These are phyloP conservation scores for Ceratobasidium sp. DNA, from an alignment of 1,284 basidiomycete species.

Conservation along the genomic window DNA sequence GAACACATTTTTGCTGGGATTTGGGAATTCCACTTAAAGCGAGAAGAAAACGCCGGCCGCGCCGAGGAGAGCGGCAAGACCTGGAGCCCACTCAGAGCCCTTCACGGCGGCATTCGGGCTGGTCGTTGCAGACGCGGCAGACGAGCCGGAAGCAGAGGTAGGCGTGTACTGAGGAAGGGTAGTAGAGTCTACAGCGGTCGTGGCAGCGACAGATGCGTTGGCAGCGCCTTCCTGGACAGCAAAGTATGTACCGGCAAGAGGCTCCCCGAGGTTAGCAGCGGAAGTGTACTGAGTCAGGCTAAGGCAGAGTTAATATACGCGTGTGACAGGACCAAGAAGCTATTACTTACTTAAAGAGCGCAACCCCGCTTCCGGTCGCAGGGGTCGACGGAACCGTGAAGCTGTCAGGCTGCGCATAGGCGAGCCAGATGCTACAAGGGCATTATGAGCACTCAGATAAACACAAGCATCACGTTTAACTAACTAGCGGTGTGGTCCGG, in stretches of 20 bases:
- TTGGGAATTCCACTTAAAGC: neutral
- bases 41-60: slow-evolving; percentile 9
- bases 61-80: neutral
- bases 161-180: slow-evolving; percentile 46
- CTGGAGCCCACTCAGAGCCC: slow-evolving; percentile 20
- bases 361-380: slow-evolving; percentile 47
- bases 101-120: slow-evolving; percentile 15
- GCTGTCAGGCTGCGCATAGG: slow-evolving; percentile 47
- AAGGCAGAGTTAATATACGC: neutral
- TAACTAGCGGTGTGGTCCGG: slow-evolving; percentile 50
- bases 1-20: neutral
- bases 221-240: slow-evolving; percentile 45
- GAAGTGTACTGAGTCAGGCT: slow-evolving; percentile 46
- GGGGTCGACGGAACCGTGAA: slow-evolving; percentile 49
- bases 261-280: slow-evolving; percentile 32
- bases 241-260: slow-evolving; percentile 45
- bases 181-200: slow-evolving; percentile 44
- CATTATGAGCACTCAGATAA: neutral
- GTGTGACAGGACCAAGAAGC: neutral
- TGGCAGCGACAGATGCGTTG: slow-evolving; percentile 43
- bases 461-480: neutral
- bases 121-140: neutral
- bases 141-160: slow-evolving; percentile 5
- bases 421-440: slow-evolving; percentile 43
- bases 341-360: slow-evolving; percentile 47